phyloP scores from a whole-genome alignment of 345 rosid genomes.

The Draba incana region DNA sequence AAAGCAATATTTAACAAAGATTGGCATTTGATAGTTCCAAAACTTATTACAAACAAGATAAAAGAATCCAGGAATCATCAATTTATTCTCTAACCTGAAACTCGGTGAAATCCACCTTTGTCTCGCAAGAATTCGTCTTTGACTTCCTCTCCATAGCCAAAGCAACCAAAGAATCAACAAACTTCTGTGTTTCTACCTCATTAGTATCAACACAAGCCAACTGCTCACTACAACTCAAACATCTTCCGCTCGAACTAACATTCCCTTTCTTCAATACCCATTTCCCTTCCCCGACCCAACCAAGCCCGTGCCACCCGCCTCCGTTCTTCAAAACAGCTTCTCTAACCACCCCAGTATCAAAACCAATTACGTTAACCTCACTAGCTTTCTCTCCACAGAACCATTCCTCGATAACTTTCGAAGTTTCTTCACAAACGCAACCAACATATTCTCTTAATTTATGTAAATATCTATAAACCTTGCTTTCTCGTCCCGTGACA shows the following conservation, averaged over 20 bases:
- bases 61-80: neutral
- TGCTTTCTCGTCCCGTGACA: constrained; percentile 51
- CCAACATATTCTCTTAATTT: constrained; percentile 67
- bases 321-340: constrained; percentile 63
- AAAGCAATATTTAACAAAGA: neutral
- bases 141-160: constrained; percentile 86
- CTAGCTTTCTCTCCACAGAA: constrained; percentile 49
- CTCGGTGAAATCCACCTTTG: constrained; percentile 66
- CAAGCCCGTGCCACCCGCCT: constrained; percentile 94
- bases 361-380: constrained; percentile 38
- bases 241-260: constrained; percentile 54
- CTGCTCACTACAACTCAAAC: constrained; percentile 65
- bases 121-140: constrained; percentile 53
- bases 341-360: constrained; percentile 45
- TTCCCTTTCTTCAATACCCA: constrained; percentile 64
- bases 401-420: constrained; percentile 60
- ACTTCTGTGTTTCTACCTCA: constrained; percentile 64
- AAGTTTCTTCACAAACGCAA: constrained; percentile 63
- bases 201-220: constrained; percentile 75
- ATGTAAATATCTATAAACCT: constrained; percentile 77
- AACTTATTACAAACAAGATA: neutral
- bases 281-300: constrained; percentile 83
- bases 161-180: constrained; percentile 63
- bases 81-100: constrained; percentile 63
- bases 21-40: neutral